Conservation (phyloP, 164 flowering plant genomes). For the Echeveria elegans region DNA sequence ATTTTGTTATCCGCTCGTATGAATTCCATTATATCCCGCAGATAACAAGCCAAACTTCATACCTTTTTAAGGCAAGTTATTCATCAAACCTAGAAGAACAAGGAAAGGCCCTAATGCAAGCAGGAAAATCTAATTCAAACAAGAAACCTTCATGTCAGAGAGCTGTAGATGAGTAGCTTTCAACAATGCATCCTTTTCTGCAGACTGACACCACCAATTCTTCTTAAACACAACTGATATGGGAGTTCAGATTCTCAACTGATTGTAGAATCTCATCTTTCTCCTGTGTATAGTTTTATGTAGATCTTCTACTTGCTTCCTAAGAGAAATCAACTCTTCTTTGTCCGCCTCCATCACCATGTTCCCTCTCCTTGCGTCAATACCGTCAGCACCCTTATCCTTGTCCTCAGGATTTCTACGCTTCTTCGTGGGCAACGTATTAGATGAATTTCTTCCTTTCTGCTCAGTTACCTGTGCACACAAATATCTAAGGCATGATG, state of each 20-base stretch:
- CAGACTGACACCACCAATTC: slow-evolving; percentile 42
- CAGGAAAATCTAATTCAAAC: neutral
- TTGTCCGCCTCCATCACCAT: slow-evolving; percentile 45
- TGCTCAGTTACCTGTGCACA: slow-evolving; percentile 28
- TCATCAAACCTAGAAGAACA: no score
- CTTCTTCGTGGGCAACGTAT: slow-evolving; percentile 42
- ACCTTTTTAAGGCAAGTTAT: no score
- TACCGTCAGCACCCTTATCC: no score
- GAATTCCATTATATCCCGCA: neutral
- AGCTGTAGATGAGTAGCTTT: slow-evolving; percentile 62
- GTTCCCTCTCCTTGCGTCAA: slow-evolving; percentile 17
- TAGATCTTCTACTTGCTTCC: slow-evolving; percentile 62
- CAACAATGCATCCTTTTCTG: slow-evolving; percentile 56
- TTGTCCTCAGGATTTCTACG: no score
- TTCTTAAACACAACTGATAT: slow-evolving; percentile 30
- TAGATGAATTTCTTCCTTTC: slow-evolving; percentile 52
- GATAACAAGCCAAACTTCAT: neutral
- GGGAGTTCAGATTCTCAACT: slow-evolving; percentile 36
- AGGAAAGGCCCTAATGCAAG: slow-evolving; percentile 5
- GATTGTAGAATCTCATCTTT: slow-evolving; percentile 70
- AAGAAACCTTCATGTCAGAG: slow-evolving; percentile 66
- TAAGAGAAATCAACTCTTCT: slow-evolving; percentile 52
- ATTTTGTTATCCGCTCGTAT: no score
- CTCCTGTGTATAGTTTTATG: slow-evolving; percentile 49
- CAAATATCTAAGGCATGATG: neutral